A percentile compares a stretch with the other conserved stretches of the same genome.
Conservation (phyloP, 2,329 filamentous ascomycete genomes). For the Lachnellula willkommii region DNA sequence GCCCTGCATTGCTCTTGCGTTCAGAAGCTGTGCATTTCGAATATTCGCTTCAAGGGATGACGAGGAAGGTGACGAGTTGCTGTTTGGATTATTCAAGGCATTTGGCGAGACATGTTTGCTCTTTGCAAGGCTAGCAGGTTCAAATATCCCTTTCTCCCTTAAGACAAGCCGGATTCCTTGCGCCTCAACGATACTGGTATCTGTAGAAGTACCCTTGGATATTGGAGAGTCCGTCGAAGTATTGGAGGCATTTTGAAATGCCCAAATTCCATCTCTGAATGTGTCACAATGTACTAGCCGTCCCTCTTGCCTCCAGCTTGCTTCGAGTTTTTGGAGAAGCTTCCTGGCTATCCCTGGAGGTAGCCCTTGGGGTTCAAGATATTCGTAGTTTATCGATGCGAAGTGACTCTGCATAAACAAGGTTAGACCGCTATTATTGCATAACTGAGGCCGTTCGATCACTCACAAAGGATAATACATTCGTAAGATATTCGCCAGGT, state of each 20-base stretch:
- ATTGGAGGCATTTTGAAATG: conserved; percentile 20
- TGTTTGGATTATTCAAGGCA: conserved; percentile 21
- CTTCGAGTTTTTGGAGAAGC: conserved; percentile 27
- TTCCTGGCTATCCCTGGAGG: conserved; percentile 17
- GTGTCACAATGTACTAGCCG: conserved; percentile 27
- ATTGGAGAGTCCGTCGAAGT: conserved; percentile 1
- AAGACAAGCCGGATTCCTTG: conserved; percentile 18
- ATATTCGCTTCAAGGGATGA: conserved; percentile 24
- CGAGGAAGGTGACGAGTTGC: conserved; percentile 25
- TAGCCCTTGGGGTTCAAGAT: conserved; percentile 23
- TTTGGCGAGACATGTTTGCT: conserved; percentile 17
- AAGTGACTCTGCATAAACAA: conserved; percentile 26
- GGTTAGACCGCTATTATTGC: background rate
- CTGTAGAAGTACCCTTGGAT: conserved; percentile 5
- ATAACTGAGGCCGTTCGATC: background rate
- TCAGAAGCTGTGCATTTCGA: conserved; percentile 25
- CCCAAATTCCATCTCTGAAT: conserved; percentile 28
- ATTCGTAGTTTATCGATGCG: conserved; percentile 31
- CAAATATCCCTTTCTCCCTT: conserved; percentile 27
- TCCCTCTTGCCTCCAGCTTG: conserved; percentile 26
- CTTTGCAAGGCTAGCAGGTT: conserved; percentile 25
- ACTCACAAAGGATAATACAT: conserved; percentile 32
- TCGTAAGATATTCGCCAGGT: conserved; percentile 31
- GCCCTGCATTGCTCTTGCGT: conserved; percentile 23
- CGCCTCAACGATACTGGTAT: conserved; percentile 15